These are phyloP conservation scores for Cladosporium phlei DNA, from an alignment of 2,329 filamentous ascomycete species.

Conservation along the genomic window DNA sequence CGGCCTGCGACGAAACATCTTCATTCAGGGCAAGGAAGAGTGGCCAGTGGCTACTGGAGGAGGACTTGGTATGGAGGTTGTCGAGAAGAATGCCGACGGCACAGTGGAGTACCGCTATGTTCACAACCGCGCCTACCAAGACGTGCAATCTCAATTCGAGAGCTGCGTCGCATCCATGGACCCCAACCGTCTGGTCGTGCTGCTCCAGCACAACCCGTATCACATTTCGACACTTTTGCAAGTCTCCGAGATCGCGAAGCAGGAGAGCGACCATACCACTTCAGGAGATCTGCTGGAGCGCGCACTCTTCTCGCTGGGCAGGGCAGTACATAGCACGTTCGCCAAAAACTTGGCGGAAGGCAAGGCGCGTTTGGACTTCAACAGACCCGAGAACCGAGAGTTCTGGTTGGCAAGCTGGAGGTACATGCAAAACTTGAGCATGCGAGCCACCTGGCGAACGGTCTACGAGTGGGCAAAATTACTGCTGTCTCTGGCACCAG, in stretches of 20 bases:
- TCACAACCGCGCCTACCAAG: conserved; percentile 69
- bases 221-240: conserved; percentile 92
- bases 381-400: conserved; percentile 80
- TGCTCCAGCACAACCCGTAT: conserved; percentile 73
- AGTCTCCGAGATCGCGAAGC: conserved; percentile 85
- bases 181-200: conserved; percentile 72
- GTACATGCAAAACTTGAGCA: conserved; percentile 77
- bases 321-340: conserved; percentile 80
- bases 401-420: conserved; percentile 87
- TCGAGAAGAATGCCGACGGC: conserved; percentile 52
- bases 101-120: conserved; percentile 70
- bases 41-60: conserved; percentile 78
- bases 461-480: conserved; percentile 92
- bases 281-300: conserved; percentile 85
- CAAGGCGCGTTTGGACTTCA: conserved; percentile 74
- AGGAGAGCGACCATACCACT: conserved; percentile 81
- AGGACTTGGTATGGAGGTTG: conserved; percentile 76
- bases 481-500: conserved; percentile 66
- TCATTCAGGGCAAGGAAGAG: conserved; percentile 79
- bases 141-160: conserved; percentile 71
- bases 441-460: conserved; percentile 90
- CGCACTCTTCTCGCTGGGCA: conserved; percentile 88
- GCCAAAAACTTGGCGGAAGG: conserved; percentile 69
- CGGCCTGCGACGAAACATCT: conserved; percentile 70
- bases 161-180: conserved; percentile 76